Evolutionary conservation across 768 basidiomycete genomes (phyloP), one percentile per base, ranked within the genome.

Genomic region (Tulasnella sp.): DNA sequence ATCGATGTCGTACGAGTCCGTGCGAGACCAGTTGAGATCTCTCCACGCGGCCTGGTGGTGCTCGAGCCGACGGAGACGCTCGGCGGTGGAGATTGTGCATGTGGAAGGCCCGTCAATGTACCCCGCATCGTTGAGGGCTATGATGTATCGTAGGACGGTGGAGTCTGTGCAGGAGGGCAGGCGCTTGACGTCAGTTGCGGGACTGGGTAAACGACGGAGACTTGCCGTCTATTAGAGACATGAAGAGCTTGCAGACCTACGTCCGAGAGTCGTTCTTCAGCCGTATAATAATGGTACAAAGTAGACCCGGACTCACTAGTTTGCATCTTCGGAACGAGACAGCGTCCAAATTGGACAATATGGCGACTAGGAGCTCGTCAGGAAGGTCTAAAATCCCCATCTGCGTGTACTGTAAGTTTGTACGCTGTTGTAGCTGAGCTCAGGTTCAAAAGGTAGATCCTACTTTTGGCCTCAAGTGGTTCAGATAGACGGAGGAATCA

Each of bases 351-450:
- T 40, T 26, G 32, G 35, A 40, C 34, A 72, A 29, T 19, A 72
- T 63, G 14, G 19, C 42, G 29, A 65, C 65, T 22, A 72, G 34
- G 62, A 72, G 59, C 35, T 72, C 71, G 40, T 63, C 59, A 11
- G 71, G 71, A n/a, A 72, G 44, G 39, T 72, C 62, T 7, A 63
- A 32, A 5, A 72, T 34, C 19, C 65, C 17, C 71, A 72, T 72
- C 52, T 47, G 42, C 52, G 47, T 3, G 19, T 36, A 7, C 52
- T 12, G n/a, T n/a, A n/a, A n/a, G n/a, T n/a, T n/a, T n/a, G n/a
- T n/a, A n/a, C n/a, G n/a, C n/a, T n/a, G n/a, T n/a, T n/a, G n/a
- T n/a, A n/a, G n/a, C n/a, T n/a, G n/a, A n/a, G n/a, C n/a, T n/a
- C n/a, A n/a, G n/a, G n/a, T n/a, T n/a, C n/a, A n/a, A n/a, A n/a